These are phyloP conservation scores for Isoetes engelmannii DNA, from an alignment of 83 land plant genomes.

Conservation along the genomic window DNA sequence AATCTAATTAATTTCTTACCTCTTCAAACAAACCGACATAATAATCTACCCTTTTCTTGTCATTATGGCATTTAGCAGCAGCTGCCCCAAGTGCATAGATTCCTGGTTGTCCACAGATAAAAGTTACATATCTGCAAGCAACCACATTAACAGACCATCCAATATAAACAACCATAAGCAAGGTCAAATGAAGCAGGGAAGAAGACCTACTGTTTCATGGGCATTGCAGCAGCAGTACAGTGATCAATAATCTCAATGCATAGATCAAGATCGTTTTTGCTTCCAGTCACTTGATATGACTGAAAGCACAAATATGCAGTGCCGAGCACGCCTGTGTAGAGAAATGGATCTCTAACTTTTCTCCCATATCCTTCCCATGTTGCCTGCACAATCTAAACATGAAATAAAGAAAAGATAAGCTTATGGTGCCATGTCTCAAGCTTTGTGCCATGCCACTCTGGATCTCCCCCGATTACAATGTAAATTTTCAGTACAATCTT, in stretches of 20 bases:
- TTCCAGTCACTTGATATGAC: conserved; percentile 43
- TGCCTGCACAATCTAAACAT: conserved; percentile 58
- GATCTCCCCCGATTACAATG: too few relatives aligned
- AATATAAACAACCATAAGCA: neutral
- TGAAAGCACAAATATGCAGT: conserved; percentile 64
- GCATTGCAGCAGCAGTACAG: conserved; percentile 46
- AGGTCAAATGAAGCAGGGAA: neutral
- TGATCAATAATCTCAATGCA: conserved; percentile 57
- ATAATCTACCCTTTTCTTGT: conserved; percentile 27
- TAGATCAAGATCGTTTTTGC: conserved; percentile 39
- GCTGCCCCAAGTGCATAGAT: conserved; percentile 69
- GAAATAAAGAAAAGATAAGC: neutral
- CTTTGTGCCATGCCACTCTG: too few relatives aligned
- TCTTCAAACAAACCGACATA: conserved; percentile 44
- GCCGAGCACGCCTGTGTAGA: conserved; percentile 84
- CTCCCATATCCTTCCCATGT: conserved; percentile 41
- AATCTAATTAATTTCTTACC: conserved; percentile 25
- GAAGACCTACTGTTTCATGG: conserved; percentile 33
- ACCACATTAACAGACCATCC: neutral
- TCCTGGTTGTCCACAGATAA: conserved; percentile 68
- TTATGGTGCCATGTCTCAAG: too few relatives aligned
- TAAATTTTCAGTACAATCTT: too few relatives aligned
- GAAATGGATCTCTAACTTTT: conserved; percentile 39
- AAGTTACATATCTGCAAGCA: conserved; percentile 47
- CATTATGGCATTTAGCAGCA: conserved; percentile 37